A percentile compares a stretch with the other conserved stretches of the same genome.
phyloP scores from a whole-genome alignment of 108 stramenopile species.

The Ochromonas danica region DNA sequence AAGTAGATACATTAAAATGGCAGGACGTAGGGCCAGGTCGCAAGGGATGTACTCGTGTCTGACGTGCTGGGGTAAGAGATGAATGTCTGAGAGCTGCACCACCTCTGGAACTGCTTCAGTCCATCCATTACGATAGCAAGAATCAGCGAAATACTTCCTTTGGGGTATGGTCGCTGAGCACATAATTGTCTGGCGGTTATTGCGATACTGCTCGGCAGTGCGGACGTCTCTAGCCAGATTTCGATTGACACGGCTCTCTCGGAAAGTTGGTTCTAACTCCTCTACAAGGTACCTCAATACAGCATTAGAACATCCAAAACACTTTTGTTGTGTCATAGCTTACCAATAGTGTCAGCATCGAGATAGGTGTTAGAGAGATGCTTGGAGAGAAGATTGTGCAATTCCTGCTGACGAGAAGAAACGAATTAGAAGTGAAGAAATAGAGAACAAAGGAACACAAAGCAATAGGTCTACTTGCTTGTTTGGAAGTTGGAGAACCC shows the following conservation, averaged over 20 bases:
- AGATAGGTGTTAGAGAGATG: conserved; percentile 69
- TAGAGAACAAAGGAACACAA: not conserved
- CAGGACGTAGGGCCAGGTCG: not conserved
- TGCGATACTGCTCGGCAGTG: conserved; percentile 29
- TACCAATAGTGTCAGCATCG: too few species aligned
- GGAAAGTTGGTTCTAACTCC: too few species aligned
- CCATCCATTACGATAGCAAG: not conserved
- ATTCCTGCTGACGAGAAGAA: conserved; percentile 19
- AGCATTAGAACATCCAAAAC: too few species aligned
- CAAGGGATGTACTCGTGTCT: not conserved
- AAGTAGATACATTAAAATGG: not conserved
- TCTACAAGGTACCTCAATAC: too few species aligned
- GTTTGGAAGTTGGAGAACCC: conserved; percentile 38
- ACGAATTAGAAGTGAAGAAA: conserved; percentile 24
- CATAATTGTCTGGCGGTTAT: conserved; percentile 77
- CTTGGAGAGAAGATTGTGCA: conserved; percentile 74
- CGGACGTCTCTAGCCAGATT: conserved; percentile 24
- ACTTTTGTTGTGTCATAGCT: too few species aligned
- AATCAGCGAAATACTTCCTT: not conserved
- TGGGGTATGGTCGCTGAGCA: conserved; percentile 79
- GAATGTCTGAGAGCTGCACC: not conserved
- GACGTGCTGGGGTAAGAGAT: not conserved
- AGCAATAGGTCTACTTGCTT: conserved; percentile 20
- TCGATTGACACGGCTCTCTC: conserved; percentile 24
- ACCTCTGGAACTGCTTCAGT: not conserved